Evolutionary conservation across 768 basidiomycete species (phyloP).

Genomic region (Suillus luteus): DNA sequence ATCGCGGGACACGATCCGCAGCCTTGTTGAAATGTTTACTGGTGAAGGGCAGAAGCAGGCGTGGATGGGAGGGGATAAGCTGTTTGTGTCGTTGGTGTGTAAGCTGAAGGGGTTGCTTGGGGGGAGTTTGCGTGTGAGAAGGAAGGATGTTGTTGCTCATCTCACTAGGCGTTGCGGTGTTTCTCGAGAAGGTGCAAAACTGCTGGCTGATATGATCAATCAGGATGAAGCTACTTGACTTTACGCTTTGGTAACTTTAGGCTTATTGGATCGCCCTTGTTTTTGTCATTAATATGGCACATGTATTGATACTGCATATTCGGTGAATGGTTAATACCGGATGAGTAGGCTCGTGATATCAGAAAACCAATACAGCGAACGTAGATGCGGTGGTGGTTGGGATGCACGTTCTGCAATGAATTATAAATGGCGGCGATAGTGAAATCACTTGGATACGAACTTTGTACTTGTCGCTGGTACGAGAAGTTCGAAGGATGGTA

Average conservation of each 20-base stretch:
- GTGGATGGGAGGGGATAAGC: slow-evolving; percentile 17
- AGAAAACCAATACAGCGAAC: background rate
- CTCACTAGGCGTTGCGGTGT: slow-evolving; percentile 30
- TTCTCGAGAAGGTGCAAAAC: slow-evolving; percentile 27
- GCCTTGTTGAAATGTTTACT: background rate
- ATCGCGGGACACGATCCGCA: background rate
- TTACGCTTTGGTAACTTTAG: background rate
- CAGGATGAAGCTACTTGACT: slow-evolving; percentile 1
- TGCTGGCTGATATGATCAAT: slow-evolving; percentile 26
- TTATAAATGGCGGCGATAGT: background rate
- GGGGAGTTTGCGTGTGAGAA: slow-evolving; percentile 16
- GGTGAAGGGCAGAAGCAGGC: background rate
- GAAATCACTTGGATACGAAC: background rate
- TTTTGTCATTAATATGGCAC: background rate
- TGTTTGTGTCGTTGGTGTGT: slow-evolving; percentile 19
- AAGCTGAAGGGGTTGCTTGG: slow-evolving; percentile 21
- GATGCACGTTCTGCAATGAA: background rate
- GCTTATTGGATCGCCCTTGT: background rate
- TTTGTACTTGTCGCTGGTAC: background rate
- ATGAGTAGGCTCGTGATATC: background rate
- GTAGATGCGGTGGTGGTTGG: background rate
- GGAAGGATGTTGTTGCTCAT: slow-evolving; percentile 20
- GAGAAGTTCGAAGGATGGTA: background rate
- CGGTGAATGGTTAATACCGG: background rate
- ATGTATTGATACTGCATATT: background rate